phyloP scores from a whole-genome alignment of 75 land plant species.

The Sequoiadendron giganteum region DNA sequence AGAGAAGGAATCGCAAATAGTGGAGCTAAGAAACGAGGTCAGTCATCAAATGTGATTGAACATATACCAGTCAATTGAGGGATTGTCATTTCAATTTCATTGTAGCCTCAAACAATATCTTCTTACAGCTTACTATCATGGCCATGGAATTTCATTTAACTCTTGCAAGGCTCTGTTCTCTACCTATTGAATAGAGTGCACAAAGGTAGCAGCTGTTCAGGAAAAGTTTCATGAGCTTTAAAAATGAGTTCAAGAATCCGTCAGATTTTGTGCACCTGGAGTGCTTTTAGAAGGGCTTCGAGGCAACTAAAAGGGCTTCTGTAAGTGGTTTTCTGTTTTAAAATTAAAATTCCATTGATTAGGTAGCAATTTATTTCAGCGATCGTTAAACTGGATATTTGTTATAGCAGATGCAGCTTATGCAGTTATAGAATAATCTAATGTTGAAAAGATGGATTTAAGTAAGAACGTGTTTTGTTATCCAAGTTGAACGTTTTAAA shows the following conservation, averaged over 20 bases:
- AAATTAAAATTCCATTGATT: background rate
- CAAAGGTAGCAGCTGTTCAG: slow-evolving; percentile 89
- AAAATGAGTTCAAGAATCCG: slow-evolving; percentile 55
- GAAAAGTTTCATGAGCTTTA: slow-evolving; percentile 74
- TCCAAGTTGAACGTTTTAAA: too few species aligned
- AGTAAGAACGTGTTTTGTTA: too few species aligned
- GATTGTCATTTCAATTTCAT: background rate
- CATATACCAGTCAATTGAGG: background rate
- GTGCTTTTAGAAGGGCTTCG: slow-evolving; percentile 66
- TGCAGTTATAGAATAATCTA: slow-evolving; percentile 75
- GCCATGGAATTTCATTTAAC: background rate
- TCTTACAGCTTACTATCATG: background rate
- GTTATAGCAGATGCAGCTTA: slow-evolving; percentile 69
- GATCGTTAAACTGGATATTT: background rate
- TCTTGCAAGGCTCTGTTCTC: background rate
- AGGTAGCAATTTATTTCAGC: background rate
- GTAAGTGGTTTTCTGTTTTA: background rate
- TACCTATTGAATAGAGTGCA: slow-evolving; percentile 47
- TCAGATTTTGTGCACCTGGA: slow-evolving; percentile 56
- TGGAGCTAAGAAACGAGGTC: slow-evolving; percentile 77
- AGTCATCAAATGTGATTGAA: background rate
- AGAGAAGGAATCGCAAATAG: slow-evolving; percentile 59
- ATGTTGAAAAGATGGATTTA: too few species aligned
- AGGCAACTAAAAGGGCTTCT: slow-evolving; percentile 31
- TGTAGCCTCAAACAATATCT: background rate